A percentile compares a stretch with the other conserved stretches of the same genome.
phyloP scores from a whole-genome alignment of 441 rosid species.

The Bruguiera hainesii region DNA sequence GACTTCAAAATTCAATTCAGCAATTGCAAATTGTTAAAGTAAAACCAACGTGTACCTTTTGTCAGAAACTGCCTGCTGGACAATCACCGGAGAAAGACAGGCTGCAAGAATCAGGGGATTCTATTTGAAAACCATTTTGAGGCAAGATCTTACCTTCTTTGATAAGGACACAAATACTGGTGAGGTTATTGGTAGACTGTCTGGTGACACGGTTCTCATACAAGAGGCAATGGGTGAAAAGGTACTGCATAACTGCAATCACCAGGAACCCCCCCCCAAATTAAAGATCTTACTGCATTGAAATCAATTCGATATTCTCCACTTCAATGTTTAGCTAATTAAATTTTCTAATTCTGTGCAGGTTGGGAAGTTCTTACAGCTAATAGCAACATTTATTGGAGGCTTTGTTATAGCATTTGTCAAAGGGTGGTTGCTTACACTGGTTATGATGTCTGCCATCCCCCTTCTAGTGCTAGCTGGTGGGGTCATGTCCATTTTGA shows the following conservation, averaged over 20 bases:
- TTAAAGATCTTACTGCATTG: no score
- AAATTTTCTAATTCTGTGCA: constrained; percentile 18
- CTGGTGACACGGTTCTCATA: constrained; percentile 87
- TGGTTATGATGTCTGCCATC: constrained; percentile 67
- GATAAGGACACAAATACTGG: constrained; percentile 71
- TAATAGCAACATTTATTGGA: constrained; percentile 66
- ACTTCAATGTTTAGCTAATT: background rate
- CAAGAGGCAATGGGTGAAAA: constrained; percentile 98
- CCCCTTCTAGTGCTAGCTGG: constrained; percentile 72
- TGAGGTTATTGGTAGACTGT: constrained; percentile 88
- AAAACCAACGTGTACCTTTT: constrained; percentile 5
- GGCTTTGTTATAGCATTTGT: constrained; percentile 71
- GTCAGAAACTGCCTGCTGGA: constrained; percentile 87
- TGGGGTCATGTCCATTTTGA: constrained; percentile 42
- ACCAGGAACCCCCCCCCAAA: constrained; percentile 1
- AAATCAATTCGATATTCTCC: background rate
- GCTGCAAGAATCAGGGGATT: constrained; percentile 67
- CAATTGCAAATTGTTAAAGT: constrained; percentile 1
- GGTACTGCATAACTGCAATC: constrained; percentile 32
- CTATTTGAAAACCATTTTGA: constrained; percentile 55
- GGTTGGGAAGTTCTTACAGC: constrained; percentile 85
- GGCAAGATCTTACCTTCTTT: constrained; percentile 35
- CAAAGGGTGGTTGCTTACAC: constrained; percentile 78
- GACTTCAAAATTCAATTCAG: background rate
- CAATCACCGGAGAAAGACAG: constrained; percentile 91